Conservation (phyloP, 192 early-diverging fungal genomes). For the Obelidium mucronatum region DNA sequence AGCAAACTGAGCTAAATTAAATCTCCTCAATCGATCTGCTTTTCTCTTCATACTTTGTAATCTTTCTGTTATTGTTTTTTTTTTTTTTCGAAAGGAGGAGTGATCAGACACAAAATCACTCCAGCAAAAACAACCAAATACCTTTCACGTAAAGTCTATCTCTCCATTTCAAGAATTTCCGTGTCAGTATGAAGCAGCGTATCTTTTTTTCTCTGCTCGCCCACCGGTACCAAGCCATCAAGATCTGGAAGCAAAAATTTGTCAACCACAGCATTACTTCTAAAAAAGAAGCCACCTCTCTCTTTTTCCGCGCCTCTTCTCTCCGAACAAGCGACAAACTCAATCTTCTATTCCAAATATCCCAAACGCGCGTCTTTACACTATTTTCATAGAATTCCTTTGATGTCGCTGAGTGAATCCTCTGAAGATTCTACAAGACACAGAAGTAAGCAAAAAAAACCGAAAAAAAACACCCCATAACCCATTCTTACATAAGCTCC, state of each 20-base stretch:
- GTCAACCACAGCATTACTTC: neutral
- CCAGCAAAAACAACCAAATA: no score
- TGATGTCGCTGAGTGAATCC: neutral
- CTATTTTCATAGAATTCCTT: neutral
- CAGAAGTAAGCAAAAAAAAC: no score
- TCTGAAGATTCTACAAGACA: no score
- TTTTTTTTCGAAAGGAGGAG: no score
- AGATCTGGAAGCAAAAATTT: neutral
- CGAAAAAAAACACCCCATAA: no score
- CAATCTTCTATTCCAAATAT: neutral
- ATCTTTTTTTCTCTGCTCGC: neutral
- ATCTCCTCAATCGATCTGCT: neutral
- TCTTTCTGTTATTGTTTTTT: neutral
- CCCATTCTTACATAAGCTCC: neutral
- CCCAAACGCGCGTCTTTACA: neutral
- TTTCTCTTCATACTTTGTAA: neutral
- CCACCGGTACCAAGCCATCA: constrained; percentile 2
- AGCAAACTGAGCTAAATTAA: neutral
- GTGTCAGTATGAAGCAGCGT: neutral
- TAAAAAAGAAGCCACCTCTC: neutral
- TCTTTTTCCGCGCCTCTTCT: neutral
- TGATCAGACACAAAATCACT: no score
- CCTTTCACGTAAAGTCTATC: no score
- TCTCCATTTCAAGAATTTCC: neutral
- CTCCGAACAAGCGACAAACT: neutral